A percentile compares a stretch with the other conserved stretches of the same genome.
Conservation (phyloP, 108 stramenopile genomes). For the Chaetoceros tenuissimus region DNA sequence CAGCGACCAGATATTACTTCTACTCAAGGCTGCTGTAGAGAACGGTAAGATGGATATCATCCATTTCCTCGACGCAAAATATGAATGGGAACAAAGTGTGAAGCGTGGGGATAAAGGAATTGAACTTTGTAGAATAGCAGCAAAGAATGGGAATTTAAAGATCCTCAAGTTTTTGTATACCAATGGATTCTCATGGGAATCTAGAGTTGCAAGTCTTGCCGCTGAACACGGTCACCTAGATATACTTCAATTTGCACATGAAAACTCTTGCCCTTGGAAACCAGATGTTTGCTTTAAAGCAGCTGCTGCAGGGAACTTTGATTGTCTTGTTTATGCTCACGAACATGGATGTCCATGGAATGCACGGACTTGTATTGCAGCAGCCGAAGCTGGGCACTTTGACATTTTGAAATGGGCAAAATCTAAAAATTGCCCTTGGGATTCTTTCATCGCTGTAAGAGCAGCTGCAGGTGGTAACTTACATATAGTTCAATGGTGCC, state of each 20-base stretch:
- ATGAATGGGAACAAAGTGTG: no score
- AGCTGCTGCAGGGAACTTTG: not conserved
- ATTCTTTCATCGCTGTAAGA: not conserved
- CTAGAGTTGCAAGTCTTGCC: not conserved
- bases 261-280: not conserved
- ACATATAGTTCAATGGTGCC: not conserved
- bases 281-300: not conserved
- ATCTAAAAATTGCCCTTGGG: not conserved
- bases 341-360: conserved; percentile 1
- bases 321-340: not conserved
- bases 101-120: no score
- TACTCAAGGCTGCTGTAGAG: no score
- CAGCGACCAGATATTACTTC: no score
- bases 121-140: no score
- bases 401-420: conserved; percentile 1
- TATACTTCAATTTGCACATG: conserved; percentile 1
- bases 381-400: not conserved
- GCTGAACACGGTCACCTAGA: not conserved
- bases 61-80: no score
- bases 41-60: no score
- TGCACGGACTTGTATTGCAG: not conserved
- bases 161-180: not conserved
- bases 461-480: conserved; percentile 1
- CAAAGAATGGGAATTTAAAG: not conserved
- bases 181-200: not conserved